A percentile compares a stretch with the other conserved stretches of the same genome.
These are phyloP conservation scores for Pseudogymnoascus sp. DNA, from an alignment of 2,329 filamentous ascomycete species.

Conservation along the genomic window DNA sequence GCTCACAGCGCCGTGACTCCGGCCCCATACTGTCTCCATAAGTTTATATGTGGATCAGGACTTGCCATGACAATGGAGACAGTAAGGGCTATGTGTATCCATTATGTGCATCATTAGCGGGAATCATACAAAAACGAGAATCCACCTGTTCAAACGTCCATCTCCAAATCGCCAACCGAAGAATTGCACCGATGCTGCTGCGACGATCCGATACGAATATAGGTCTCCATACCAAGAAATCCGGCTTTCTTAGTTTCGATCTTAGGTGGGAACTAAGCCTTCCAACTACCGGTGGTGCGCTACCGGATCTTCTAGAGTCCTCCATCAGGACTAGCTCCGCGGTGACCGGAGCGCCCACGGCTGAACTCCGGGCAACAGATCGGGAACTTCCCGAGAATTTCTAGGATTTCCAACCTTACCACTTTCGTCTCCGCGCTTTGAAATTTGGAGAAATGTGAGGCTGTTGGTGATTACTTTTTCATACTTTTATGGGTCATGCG, in stretches of 20 bases:
- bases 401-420: background rate
- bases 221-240: background rate
- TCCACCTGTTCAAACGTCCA: background rate
- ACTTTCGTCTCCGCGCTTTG: background rate
- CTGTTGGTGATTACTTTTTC: background rate
- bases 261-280: background rate
- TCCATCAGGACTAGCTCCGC: background rate
- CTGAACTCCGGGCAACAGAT: background rate
- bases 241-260: background rate
- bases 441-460: background rate
- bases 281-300: background rate
- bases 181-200: background rate
- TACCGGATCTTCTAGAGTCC: background rate
- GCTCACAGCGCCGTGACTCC: background rate
- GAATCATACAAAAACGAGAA: background rate
- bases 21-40: background rate
- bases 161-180: background rate
- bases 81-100: background rate
- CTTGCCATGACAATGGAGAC: background rate
- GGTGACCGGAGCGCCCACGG: background rate
- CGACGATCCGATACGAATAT: background rate
- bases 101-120: background rate
- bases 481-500: background rate
- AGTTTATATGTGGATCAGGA: background rate
- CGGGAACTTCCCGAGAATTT: no score